These are phyloP conservation scores for Puccinellia tenuiflora DNA, from an alignment of 176 grass and related monocot genomes.

Conservation along the genomic window DNA sequence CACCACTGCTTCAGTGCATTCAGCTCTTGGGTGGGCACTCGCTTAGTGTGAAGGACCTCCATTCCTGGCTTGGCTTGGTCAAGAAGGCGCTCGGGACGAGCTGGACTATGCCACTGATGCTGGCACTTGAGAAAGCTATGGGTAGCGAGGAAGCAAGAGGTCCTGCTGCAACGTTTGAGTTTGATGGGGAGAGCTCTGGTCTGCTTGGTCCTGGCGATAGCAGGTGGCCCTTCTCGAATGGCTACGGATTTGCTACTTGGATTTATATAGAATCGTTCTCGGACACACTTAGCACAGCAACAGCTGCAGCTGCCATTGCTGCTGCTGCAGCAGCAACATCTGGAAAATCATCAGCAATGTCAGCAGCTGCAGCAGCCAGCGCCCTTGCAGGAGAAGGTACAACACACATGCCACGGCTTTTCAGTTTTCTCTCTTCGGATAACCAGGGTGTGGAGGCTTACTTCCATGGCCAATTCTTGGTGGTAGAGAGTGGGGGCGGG, in stretches of 20 bases:
- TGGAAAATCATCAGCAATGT: conserved; percentile 94
- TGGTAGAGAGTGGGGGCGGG: conserved; percentile 69
- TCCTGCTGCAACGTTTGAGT: conserved; percentile 74
- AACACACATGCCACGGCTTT: conserved; percentile 87
- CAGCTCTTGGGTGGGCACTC: conserved; percentile 79
- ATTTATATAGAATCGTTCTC: conserved; percentile 96
- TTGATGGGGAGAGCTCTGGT: conserved; percentile 96
- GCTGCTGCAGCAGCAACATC: conserved; percentile 77
- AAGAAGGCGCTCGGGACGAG: conserved; percentile 56
- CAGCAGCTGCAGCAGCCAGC: conserved; percentile 88
- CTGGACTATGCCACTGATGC: conserved; percentile 55
- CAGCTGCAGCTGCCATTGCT: conserved; percentile 90
- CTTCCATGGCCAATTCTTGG: conserved; percentile 97
- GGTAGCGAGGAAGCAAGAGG: conserved; percentile 60
- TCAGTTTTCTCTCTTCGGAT: conserved; percentile 90
- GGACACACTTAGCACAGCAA: conserved; percentile 90
- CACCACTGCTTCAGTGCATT: conserved; percentile 65
- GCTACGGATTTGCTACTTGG: conserved; percentile 93
- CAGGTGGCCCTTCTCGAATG: conserved; percentile 93
- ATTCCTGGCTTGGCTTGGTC: conserved; percentile 71
- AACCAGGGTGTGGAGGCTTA: conserved; percentile 94
- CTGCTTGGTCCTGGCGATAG: conserved; percentile 84
- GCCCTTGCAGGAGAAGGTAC: conserved; percentile 97
- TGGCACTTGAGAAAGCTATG: conserved; percentile 81
- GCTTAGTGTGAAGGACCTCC: conserved; percentile 59